phyloP scores from a whole-genome alignment of 1,284 basidiomycete genomes.

The Chalciporus sp. region DNA sequence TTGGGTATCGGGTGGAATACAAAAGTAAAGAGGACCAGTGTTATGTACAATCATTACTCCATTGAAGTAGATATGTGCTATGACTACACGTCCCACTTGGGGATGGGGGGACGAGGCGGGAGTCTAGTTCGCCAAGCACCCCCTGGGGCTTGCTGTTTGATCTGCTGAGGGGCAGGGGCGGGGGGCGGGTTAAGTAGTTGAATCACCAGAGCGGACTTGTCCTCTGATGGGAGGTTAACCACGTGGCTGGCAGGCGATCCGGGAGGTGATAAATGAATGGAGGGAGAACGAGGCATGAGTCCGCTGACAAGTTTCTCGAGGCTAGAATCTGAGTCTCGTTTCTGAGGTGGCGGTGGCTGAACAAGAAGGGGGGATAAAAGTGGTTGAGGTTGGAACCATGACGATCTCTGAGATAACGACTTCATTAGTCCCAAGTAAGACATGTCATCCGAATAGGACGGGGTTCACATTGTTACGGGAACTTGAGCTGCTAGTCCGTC shows the following conservation, averaged over 20 bases:
- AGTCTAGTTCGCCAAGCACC: constrained; percentile 30
- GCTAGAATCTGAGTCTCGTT: constrained; percentile 2
- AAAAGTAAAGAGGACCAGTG: background rate
- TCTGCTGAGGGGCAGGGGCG: constrained; percentile 1
- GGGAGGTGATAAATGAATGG: constrained; percentile 24
- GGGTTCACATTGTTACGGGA: constrained; percentile 16
- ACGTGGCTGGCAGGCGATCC: constrained; percentile 13
- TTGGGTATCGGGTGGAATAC: background rate
- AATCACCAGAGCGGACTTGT: background rate
- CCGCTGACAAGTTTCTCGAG: constrained; percentile 22
- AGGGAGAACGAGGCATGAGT: constrained; percentile 19
- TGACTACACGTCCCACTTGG: constrained; percentile 30
- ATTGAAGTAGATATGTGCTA: background rate
- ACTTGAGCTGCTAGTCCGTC: constrained; percentile 19
- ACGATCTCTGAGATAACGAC: constrained; percentile 2
- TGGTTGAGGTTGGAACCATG: constrained; percentile 22
- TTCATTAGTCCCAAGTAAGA: background rate
- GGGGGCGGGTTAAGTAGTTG: background rate
- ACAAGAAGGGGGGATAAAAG: constrained; percentile 6
- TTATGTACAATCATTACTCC: too few species aligned
- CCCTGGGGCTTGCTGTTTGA: constrained; percentile 11
- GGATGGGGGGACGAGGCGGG: constrained; percentile 31
- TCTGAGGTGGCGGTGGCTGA: background rate
- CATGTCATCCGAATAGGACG: background rate
- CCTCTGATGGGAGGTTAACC: background rate